Evolutionary conservation across 129 eudicot genomes (phyloP), one percentile per base, ranked within the genome.

Genomic region (Erigeron canadensis): DNA sequence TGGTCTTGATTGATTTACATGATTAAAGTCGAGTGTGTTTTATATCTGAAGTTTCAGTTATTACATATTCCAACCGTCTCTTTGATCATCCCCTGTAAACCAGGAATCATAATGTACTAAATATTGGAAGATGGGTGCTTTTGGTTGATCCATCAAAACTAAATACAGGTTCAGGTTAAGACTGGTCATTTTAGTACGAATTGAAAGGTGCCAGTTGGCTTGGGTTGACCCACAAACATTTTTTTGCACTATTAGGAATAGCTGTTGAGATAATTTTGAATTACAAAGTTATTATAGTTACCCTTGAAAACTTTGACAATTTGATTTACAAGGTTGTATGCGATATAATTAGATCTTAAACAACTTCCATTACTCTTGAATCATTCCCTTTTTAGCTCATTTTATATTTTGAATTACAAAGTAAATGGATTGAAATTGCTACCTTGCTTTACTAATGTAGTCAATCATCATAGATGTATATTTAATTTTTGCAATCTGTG

Each of bases 401-500:
- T 53, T 19, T 53, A n/a, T 50, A 2, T 1, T 50, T 50, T n/a
- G n/a, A n/a, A n/a, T n/a, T n/a, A n/a, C n/a, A n/a, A 57, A 22
- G 63, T 57, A 22, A 57, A 21, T 34, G n/a, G 37, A 22, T 5
- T 57, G n/a, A 57, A 57, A 19, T 57, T 4, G 61, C 34, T 16
- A 10, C 16, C 38, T 21, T 61, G 13, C 34, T 23, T 16, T 5
- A 15, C 21, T 61, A 61, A 15, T 61, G 16, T 37, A 15, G 66
- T 63, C n/a, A 40, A 4, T 17, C 38, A 63, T 8, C 38, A 63
- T 8, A 63, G 21, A 41, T 39, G 69, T 39, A 63, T 16, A 47
- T 48, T 54, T 23, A 42, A 44, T 15, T 34, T 78, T 41, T 78
- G 77, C 65, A 40, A 69, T 59, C 12, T 83, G 34, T 86, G 61